phyloP scores from a whole-genome alignment of 371 early-diverging fungal genomes.

The Lichtheimia hyalospora region DNA sequence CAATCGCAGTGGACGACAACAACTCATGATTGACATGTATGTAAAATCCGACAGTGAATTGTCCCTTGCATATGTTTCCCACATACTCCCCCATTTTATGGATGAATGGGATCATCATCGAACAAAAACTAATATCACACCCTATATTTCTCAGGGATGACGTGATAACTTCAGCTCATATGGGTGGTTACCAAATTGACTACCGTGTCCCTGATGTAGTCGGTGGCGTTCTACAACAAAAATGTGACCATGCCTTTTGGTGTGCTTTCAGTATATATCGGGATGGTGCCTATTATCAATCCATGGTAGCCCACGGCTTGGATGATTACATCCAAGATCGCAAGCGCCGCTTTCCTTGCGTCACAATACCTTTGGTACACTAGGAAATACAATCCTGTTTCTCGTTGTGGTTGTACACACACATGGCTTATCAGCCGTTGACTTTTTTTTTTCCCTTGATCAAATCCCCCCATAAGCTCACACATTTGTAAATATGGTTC shows the following conservation, averaged over 20 bases:
- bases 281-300: slow-evolving; percentile 17
- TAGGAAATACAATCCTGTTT: background rate
- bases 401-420: background rate
- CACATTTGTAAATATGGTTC: slow-evolving; percentile 7
- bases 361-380: slow-evolving; percentile 10
- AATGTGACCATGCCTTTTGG: slow-evolving; percentile 38
- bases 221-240: slow-evolving; percentile 31
- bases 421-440: background rate
- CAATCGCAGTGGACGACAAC: slow-evolving; percentile 32
- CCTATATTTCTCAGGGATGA: slow-evolving; percentile 19
- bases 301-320: slow-evolving; percentile 17
- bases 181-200: slow-evolving; percentile 28
- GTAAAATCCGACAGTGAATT: background rate
- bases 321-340: slow-evolving; percentile 18
- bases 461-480: too few species aligned
- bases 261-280: slow-evolving; percentile 25
- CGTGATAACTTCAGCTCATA: slow-evolving; percentile 24
- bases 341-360: slow-evolving; percentile 17
- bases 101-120: too few species aligned
- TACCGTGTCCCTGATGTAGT: slow-evolving; percentile 18
- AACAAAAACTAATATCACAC: background rate
- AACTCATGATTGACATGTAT: slow-evolving; percentile 35
- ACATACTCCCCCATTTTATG: background rate
- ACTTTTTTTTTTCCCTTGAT: background rate
- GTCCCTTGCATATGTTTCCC: background rate